Conservation (phyloP, 345 rosid species). For the Gynandropsis gynandra region DNA sequence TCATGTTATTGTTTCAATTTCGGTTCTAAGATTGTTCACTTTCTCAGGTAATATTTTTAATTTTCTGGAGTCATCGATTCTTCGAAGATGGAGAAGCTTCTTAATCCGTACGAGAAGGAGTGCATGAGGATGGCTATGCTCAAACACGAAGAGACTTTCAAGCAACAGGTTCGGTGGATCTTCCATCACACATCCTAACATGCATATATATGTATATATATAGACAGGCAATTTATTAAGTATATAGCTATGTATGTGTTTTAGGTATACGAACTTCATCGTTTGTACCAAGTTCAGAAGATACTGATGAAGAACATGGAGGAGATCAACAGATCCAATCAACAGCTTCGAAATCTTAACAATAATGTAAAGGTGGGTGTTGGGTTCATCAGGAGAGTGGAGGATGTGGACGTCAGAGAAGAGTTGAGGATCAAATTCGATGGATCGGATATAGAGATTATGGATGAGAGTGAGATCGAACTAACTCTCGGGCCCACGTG, state of each 20-base stretch:
- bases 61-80: constrained; percentile 8
- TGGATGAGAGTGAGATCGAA: constrained; percentile 63
- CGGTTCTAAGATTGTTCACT: no score
- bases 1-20: no score
- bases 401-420: background rate
- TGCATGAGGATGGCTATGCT: constrained; percentile 68
- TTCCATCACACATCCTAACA: background rate
- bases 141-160: constrained; percentile 76
- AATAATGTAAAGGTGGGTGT: background rate
- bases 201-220: background rate
- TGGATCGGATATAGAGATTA: constrained; percentile 21
- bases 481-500: constrained; percentile 58
- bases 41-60: background rate
- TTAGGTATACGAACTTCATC: constrained; percentile 66
- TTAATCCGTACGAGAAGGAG: constrained; percentile 52
- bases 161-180: constrained; percentile 43
- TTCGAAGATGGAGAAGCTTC: constrained; percentile 50
- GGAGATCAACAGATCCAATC: constrained; percentile 6
- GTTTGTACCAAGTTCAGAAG: constrained; percentile 57
- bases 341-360: background rate
- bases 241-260: background rate
- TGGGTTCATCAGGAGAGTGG: background rate
- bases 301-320: constrained; percentile 43
- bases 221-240: background rate
- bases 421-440: constrained; percentile 21